These are phyloP conservation scores for Uncinocarpus reesii DNA, from an alignment of 2,329 filamentous ascomycete species.

Conservation along the genomic window DNA sequence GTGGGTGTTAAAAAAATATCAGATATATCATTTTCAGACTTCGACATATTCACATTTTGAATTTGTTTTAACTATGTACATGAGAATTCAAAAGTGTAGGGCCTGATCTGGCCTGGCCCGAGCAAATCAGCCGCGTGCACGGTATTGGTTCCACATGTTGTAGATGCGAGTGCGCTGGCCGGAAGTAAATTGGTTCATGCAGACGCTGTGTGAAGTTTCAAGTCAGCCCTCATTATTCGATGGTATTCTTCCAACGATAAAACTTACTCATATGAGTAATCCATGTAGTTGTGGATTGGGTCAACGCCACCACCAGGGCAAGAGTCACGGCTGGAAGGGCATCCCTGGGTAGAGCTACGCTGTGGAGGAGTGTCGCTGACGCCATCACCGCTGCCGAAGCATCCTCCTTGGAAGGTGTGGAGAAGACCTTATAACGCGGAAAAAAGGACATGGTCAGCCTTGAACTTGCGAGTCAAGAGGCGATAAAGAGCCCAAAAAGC, in stretches of 20 bases:
- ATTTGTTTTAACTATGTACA: slow-evolving; percentile 1
- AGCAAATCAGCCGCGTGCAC: slow-evolving; percentile 16
- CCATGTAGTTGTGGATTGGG: slow-evolving; percentile 29
- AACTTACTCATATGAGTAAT: slow-evolving; percentile 23
- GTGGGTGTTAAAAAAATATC: too few species aligned
- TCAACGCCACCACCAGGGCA: slow-evolving; percentile 24
- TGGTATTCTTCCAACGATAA: background rate
- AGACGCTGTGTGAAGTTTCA: slow-evolving; percentile 11
- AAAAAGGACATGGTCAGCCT: background rate
- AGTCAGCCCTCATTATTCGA: background rate
- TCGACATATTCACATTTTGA: too few species aligned
- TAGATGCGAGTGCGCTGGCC: slow-evolving; percentile 23
- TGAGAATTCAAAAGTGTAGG: background rate
- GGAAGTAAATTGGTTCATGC: slow-evolving; percentile 23
- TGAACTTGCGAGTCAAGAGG: background rate
- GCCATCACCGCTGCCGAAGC: slow-evolving; percentile 19
- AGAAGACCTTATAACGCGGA: slow-evolving; percentile 18
- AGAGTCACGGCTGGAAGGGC: slow-evolving; percentile 22
- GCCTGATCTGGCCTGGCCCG: background rate
- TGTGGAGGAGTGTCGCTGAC: slow-evolving; percentile 26
- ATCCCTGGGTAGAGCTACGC: slow-evolving; percentile 20
- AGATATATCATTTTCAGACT: too few species aligned
- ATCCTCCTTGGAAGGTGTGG: slow-evolving; percentile 27
- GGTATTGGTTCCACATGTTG: slow-evolving; percentile 20
- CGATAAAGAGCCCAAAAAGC: background rate